phyloP scores from a whole-genome alignment of 306 rosid species.

The Sesbania bispinosa region DNA sequence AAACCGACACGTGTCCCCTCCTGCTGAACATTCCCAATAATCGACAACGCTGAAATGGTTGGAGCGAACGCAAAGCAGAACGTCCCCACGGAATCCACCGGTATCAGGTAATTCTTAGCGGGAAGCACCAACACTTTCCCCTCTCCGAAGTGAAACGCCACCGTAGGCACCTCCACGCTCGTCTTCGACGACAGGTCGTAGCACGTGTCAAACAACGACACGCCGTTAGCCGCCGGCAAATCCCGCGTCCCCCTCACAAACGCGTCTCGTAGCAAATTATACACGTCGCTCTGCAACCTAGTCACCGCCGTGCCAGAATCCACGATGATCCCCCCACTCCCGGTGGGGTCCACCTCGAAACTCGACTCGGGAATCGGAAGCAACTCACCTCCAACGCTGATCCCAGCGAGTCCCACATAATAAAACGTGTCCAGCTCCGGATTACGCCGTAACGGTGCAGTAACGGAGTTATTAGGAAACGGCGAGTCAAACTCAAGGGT shows the following conservation, averaged over 20 bases:
- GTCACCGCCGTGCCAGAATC: slow-evolving; percentile 93
- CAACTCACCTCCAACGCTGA: slow-evolving; percentile 56
- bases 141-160: slow-evolving; percentile 55
- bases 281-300: slow-evolving; percentile 52
- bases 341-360: slow-evolving; percentile 42
- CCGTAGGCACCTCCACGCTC: slow-evolving; percentile 68
- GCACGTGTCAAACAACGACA: slow-evolving; percentile 71
- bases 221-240: slow-evolving; percentile 32
- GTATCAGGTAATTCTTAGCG: slow-evolving; percentile 72
- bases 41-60: slow-evolving; percentile 55
- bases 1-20: slow-evolving; percentile 91
- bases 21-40: slow-evolving; percentile 80
- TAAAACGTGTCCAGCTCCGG: slow-evolving; percentile 59
- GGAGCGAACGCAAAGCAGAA: slow-evolving; percentile 82
- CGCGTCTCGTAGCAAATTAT: slow-evolving; percentile 51
- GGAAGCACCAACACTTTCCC: slow-evolving; percentile 62
- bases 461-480: slow-evolving; percentile 51
- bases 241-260: slow-evolving; percentile 42
- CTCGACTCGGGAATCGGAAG: slow-evolving; percentile 42
- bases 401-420: slow-evolving; percentile 59
- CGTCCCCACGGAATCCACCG: slow-evolving; percentile 76
- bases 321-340: slow-evolving; percentile 63
- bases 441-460: slow-evolving; percentile 61
- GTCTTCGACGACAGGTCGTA: slow-evolving; percentile 61
- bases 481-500: slow-evolving; percentile 69